Conservation (phyloP, 305 asterid genomes). For the Plantago coronopus region DNA sequence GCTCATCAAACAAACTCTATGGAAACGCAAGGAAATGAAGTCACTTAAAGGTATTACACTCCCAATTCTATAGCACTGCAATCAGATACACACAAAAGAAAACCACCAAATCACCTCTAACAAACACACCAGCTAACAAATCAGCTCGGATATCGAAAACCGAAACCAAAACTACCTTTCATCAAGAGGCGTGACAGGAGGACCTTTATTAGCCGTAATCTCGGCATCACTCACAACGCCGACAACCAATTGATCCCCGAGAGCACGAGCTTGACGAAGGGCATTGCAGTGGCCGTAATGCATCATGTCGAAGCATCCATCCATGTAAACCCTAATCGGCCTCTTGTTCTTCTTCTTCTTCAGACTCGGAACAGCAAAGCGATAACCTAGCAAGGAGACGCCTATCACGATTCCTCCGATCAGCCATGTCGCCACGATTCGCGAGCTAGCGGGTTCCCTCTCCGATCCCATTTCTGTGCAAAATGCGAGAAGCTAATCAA, state of each 20-base stretch:
- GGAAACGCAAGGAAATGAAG: too few species aligned
- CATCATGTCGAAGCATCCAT: conserved; percentile 98
- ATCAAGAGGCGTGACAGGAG: conserved; percentile 85
- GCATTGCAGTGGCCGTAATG: conserved; percentile 96
- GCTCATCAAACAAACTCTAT: too few species aligned
- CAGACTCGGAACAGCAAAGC: conserved; percentile 38
- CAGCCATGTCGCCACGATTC: conserved; percentile 33
- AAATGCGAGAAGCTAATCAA: too few species aligned
- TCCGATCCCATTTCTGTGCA: conserved; percentile 30
- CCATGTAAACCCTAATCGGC: conserved; percentile 93
- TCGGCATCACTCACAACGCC: conserved; percentile 92
- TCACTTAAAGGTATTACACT: too few species aligned
- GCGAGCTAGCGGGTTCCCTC: conserved; percentile 31
- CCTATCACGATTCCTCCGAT: conserved; percentile 47
- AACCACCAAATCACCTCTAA: not conserved
- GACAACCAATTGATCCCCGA: conserved; percentile 89
- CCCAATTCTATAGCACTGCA: too few species aligned
- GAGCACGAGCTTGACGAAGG: conserved; percentile 95
- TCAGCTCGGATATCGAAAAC: not conserved
- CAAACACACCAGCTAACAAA: too few species aligned
- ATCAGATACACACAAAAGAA: not conserved
- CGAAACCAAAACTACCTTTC: conserved; percentile 49
- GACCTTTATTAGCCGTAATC: conserved; percentile 82
- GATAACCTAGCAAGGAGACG: conserved; percentile 50
- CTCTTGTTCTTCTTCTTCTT: conserved; percentile 57